Conservation (phyloP, 768 basidiomycete species). For the Grammothele lineata region DNA sequence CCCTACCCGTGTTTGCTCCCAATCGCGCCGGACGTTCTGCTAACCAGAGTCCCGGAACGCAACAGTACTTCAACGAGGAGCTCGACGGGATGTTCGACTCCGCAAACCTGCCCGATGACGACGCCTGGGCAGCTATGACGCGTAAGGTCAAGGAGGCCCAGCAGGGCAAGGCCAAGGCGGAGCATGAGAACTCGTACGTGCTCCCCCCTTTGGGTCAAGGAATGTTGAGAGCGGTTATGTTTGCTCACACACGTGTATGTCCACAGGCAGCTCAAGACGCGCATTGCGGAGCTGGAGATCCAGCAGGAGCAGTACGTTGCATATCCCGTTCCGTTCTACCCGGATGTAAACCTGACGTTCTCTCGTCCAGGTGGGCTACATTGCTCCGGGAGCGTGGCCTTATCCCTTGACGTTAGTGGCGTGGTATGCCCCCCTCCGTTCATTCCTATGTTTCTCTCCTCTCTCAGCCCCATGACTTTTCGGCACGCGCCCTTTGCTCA, state of each 20-base stretch:
- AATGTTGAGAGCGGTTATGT: not conserved
- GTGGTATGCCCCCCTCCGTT: too few species aligned
- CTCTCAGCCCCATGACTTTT: not conserved
- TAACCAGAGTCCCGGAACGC: too few species aligned
- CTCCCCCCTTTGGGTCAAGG: conserved; percentile 40
- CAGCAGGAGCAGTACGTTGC: conserved; percentile 74
- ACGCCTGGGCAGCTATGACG: conserved; percentile 78
- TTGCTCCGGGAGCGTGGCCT: not conserved
- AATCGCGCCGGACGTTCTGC: too few species aligned
- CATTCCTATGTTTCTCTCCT: too few species aligned
- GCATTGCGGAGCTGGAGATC: conserved; percentile 63
- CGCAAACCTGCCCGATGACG: conserved; percentile 72
- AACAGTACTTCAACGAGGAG: conserved; percentile 90
- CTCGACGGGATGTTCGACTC: conserved; percentile 90
- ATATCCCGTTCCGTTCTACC: not conserved
- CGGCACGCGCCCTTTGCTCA: not conserved
- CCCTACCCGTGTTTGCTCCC: too few species aligned
- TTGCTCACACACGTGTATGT: not conserved
- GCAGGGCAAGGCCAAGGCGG: conserved; percentile 65
- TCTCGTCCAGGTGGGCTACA: not conserved
- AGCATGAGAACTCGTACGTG: conserved; percentile 82
- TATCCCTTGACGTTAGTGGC: not conserved
- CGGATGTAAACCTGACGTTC: not conserved
- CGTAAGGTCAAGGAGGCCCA: conserved; percentile 74
- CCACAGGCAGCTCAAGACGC: conserved; percentile 64